Evolutionary conservation across 2,329 filamentous ascomycete species (phyloP).

Genomic region (Colletotrichum sp.): DNA sequence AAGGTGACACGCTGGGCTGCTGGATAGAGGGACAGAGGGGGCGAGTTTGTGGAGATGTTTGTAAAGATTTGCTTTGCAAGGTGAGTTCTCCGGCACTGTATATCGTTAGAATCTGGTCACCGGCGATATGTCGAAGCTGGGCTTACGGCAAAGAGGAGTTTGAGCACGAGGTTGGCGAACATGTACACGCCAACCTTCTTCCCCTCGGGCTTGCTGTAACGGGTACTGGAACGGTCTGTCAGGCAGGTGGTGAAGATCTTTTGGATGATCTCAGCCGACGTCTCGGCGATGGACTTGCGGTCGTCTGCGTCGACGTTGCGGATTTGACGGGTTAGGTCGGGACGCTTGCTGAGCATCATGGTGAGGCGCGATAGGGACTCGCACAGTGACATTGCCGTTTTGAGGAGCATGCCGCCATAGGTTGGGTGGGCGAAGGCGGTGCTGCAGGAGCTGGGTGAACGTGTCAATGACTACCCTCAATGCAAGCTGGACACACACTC

Average conservation of each 20-base stretch:
- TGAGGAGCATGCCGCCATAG: conserved; percentile 81
- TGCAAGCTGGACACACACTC: conserved; percentile 35
- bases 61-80: conserved; percentile 88
- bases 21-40: conserved; percentile 81
- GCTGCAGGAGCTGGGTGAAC: conserved; percentile 70
- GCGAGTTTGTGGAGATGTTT: conserved; percentile 84
- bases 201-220: conserved; percentile 74
- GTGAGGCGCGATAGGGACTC: conserved; percentile 82
- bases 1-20: conserved; percentile 89
- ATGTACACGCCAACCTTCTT: conserved; percentile 90
- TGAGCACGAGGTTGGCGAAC: conserved; percentile 89
- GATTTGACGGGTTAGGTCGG: conserved; percentile 76
- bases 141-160: conserved; percentile 81
- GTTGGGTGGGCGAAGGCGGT: conserved; percentile 81
- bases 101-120: neutral
- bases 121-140: neutral
- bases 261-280: conserved; percentile 86
- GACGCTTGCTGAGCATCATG: conserved; percentile 81
- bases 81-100: conserved; percentile 79
- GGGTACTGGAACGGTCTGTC: conserved; percentile 75
- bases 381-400: conserved; percentile 83
- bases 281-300: conserved; percentile 81
- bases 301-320: conserved; percentile 67
- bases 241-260: conserved; percentile 91
- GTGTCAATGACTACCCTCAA: neutral